Percentiles rank a stretch among this genome's conserved stretches.
Evolutionary conservation across 2,329 filamentous ascomycete genomes (phyloP).

Genomic region (Trichoderma lentiforme): DNA sequence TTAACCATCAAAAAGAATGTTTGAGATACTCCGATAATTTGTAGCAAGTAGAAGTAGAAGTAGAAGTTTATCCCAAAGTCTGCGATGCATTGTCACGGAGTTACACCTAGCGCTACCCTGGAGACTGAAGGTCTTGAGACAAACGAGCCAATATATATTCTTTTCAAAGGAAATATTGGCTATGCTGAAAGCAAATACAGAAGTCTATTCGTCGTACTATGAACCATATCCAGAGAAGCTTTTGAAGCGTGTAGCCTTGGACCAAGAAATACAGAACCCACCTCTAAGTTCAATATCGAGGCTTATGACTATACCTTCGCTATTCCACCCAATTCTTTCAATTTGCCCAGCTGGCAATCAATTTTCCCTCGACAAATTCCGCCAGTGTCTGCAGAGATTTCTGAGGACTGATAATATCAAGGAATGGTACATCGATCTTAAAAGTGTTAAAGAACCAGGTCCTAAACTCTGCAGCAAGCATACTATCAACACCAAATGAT

Average conservation of each 20-base stretch:
- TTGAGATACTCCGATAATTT: not conserved
- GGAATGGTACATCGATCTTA: constrained; percentile 30
- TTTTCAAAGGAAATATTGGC: not conserved
- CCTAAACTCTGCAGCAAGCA: constrained; percentile 40
- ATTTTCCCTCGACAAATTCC: constrained; percentile 4
- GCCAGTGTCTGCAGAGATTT: constrained; percentile 16
- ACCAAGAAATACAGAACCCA: not conserved
- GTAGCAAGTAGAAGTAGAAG: not conserved
- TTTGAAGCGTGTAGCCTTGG: not conserved
- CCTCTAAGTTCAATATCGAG: not conserved
- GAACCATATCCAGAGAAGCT: not conserved
- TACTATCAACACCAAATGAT: constrained; percentile 39
- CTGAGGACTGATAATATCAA: constrained; percentile 6
- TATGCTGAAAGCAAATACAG: not conserved
- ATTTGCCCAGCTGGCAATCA: not conserved
- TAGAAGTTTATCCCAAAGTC: not conserved
- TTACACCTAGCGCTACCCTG: not conserved
- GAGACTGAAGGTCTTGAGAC: not conserved
- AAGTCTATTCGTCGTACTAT: not conserved
- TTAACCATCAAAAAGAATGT: not conserved
- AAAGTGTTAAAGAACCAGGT: constrained; percentile 34
- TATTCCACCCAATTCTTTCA: not conserved
- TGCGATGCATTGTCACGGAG: not conserved
- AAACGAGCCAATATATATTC: not conserved
- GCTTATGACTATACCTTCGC: too few relatives aligned